Conservation (phyloP, 2,329 filamentous ascomycete genomes). For the Phoma sp. region DNA sequence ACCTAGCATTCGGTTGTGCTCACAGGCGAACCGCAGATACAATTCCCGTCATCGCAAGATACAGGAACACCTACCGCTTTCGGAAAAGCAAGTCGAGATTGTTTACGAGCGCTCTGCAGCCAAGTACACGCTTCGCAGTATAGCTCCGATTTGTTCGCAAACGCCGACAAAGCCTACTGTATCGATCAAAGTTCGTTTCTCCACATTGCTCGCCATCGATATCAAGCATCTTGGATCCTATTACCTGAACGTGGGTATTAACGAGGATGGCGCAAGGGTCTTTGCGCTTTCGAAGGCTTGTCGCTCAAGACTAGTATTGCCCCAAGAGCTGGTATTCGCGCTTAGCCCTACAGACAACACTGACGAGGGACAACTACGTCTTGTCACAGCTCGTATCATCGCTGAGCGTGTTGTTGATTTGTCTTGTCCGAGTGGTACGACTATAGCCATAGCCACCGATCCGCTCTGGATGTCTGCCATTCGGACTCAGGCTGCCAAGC, state of each 20-base stretch:
- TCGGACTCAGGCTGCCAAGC: neutral
- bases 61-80: neutral
- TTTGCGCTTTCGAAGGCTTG: neutral
- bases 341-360: neutral
- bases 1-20: neutral
- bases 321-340: neutral
- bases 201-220: neutral
- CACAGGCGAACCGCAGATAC: slow-evolving; percentile 25
- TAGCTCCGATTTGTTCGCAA: neutral
- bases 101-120: neutral
- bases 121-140: neutral
- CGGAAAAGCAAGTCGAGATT: neutral
- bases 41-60: slow-evolving; percentile 31
- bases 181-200: neutral
- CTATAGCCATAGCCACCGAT: slow-evolving; percentile 12
- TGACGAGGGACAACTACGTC: neutral
- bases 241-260: neutral
- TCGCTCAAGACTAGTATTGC: neutral
- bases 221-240: neutral
- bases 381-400: slow-evolving; percentile 7
- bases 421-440: neutral
- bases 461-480: slow-evolving; percentile 11
- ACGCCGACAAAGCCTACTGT: neutral
- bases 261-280: neutral
- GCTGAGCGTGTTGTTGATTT: slow-evolving; percentile 5